phyloP scores from a whole-genome alignment of 331 rosid genomes.

The Ulmus americana region DNA sequence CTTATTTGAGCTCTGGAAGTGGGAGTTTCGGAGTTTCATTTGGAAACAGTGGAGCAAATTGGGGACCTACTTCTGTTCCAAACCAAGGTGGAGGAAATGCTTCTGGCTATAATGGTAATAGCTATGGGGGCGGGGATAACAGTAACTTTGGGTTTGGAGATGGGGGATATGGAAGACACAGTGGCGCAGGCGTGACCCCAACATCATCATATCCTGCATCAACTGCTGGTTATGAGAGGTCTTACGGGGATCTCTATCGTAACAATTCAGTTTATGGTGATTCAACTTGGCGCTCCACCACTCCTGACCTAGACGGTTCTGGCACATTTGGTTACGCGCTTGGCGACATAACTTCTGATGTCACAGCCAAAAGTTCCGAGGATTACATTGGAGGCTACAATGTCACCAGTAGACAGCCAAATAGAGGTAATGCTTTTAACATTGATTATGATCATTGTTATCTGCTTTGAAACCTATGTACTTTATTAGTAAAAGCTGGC shows the following conservation, averaged over 20 bases:
- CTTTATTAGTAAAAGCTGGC: neutral
- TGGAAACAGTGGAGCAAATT: slow-evolving; percentile 54
- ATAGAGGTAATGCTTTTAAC: slow-evolving; percentile 62
- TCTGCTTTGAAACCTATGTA: slow-evolving; percentile 3
- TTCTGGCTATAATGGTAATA: slow-evolving; percentile 53
- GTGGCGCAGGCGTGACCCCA: slow-evolving; percentile 39
- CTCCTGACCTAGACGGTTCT: slow-evolving; percentile 72
- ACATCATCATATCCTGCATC: slow-evolving; percentile 50
- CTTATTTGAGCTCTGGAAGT: slow-evolving; percentile 58
- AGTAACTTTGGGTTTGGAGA: slow-evolving; percentile 59
- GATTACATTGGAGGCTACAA: slow-evolving; percentile 65
- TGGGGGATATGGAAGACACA: slow-evolving; percentile 68
- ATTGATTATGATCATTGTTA: slow-evolving; percentile 15
- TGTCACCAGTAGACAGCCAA: slow-evolving; percentile 71
- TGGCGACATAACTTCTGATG: slow-evolving; percentile 58
- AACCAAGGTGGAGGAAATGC: slow-evolving; percentile 58
- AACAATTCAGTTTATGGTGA: slow-evolving; percentile 52
- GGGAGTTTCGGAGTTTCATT: slow-evolving; percentile 67
- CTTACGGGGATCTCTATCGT: slow-evolving; percentile 58
- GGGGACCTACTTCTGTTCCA: slow-evolving; percentile 51
- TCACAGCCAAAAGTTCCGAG: slow-evolving; percentile 56
- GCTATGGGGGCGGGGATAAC: slow-evolving; percentile 61
- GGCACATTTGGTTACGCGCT: slow-evolving; percentile 61
- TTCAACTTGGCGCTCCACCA: slow-evolving; percentile 63
- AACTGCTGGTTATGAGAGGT: slow-evolving; percentile 57